Conservation (phyloP, 2,329 filamentous ascomycete genomes). For the Phoma sp. region DNA sequence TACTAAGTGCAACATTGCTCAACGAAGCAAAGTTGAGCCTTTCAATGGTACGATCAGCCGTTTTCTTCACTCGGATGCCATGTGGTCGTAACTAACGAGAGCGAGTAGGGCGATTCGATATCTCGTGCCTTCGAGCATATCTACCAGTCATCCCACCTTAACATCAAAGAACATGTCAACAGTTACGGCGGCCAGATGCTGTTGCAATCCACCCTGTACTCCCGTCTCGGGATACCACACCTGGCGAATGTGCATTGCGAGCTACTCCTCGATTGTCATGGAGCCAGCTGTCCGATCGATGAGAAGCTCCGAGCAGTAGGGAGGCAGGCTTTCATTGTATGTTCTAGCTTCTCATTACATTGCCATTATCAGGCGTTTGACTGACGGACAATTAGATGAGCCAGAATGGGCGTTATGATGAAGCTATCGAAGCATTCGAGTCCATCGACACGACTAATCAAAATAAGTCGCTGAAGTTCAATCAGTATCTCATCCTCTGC, state of each 20-base stretch:
- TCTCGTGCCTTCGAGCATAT: constrained; percentile 76
- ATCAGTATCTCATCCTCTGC: constrained; percentile 75
- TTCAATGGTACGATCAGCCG: constrained; percentile 67
- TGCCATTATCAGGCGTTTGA: neutral
- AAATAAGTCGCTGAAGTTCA: constrained; percentile 77
- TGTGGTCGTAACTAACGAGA: constrained; percentile 1
- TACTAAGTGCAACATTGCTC: constrained; percentile 83
- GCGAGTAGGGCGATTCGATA: constrained; percentile 61
- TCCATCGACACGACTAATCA: constrained; percentile 67
- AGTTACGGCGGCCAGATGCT: constrained; percentile 78
- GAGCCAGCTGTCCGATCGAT: constrained; percentile 70
- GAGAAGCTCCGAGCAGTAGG: constrained; percentile 80
- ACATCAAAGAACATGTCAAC: constrained; percentile 77
- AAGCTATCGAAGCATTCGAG: constrained; percentile 69
- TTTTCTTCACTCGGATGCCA: too few relatives aligned
- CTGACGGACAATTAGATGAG: constrained; percentile 54
- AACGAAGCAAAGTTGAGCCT: constrained; percentile 85
- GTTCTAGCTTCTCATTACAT: neutral
- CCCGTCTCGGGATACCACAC: constrained; percentile 70
- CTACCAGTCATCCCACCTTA: constrained; percentile 81
- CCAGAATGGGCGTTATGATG: constrained; percentile 73
- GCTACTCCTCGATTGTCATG: constrained; percentile 77
- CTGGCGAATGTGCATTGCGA: constrained; percentile 71
- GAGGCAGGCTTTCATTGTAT: constrained; percentile 69
- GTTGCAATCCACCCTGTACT: constrained; percentile 76